These are phyloP conservation scores for Amanita jacksonii DNA, from an alignment of 768 basidiomycete species.

Conservation along the genomic window DNA sequence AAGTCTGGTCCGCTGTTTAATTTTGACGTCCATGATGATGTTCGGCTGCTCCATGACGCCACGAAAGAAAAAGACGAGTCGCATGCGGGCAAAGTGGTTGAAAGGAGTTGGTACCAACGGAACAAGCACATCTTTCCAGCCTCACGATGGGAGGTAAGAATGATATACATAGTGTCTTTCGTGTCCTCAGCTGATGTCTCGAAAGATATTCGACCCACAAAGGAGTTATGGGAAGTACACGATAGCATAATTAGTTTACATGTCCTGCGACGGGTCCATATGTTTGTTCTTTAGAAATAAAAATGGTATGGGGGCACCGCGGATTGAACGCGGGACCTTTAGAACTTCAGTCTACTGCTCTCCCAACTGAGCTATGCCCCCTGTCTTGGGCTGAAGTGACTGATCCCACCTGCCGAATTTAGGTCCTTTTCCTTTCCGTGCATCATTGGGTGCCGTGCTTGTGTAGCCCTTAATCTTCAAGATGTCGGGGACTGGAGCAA, in stretches of 20 bases:
- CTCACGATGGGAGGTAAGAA: constrained; percentile 88
- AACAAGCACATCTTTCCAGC: constrained; percentile 99
- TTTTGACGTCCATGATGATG: constrained; percentile 99
- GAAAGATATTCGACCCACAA: constrained; percentile 88
- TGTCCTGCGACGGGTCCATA: too few relatives aligned
- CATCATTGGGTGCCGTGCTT: neutral
- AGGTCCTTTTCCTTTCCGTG: neutral
- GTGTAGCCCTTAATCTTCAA: constrained; percentile 7
- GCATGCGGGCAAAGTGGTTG: constrained; percentile 97
- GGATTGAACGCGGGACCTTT: constrained; percentile 76
- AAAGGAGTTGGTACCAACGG: constrained; percentile 89
- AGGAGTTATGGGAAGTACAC: constrained; percentile 92
- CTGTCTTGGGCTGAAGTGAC: too few relatives aligned
- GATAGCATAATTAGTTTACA: constrained; percentile 31
- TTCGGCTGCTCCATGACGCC: constrained; percentile 88
- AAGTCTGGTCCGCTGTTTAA: constrained; percentile 98
- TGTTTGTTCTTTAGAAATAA: too few relatives aligned
- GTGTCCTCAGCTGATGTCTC: neutral
- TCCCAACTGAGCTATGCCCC: constrained; percentile 70
- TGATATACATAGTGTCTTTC: neutral
- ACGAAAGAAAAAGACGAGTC: constrained; percentile 97
- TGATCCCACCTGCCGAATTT: too few relatives aligned
- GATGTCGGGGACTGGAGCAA: constrained; percentile 86
- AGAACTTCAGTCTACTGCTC: constrained; percentile 72
- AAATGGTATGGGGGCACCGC: constrained; percentile 61